Conservation (phyloP, 352 stramenopile genomes). For the Peronosclerospora sorghi region DNA sequence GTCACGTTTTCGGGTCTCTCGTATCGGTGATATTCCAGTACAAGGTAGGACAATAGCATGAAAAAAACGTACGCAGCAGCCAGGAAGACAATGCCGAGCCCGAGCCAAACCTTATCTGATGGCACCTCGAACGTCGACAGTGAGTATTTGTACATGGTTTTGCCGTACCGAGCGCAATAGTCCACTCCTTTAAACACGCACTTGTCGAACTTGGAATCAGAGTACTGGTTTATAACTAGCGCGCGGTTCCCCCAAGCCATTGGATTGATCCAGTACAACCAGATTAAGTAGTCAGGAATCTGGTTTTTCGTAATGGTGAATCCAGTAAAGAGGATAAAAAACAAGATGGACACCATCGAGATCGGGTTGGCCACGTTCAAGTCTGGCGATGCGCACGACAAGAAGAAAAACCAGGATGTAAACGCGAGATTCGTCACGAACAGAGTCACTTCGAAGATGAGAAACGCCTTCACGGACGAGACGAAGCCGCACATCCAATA, state of each 20-base stretch:
- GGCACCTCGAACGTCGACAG: constrained; percentile 9
- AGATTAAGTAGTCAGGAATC: constrained; percentile 20
- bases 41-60: constrained; percentile 14
- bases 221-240: constrained; percentile 18
- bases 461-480: constrained; percentile 7
- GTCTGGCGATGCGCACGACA: constrained; percentile 7
- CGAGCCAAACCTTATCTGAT: constrained; percentile 12
- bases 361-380: constrained; percentile 15
- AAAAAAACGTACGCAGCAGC: constrained; percentile 9
- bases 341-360: constrained; percentile 9
- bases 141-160: constrained; percentile 13
- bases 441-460: constrained; percentile 28
- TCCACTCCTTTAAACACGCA: constrained; percentile 10
- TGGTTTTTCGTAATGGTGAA: constrained; percentile 18
- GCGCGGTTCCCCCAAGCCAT: constrained; percentile 11
- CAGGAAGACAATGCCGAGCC: constrained; percentile 13
- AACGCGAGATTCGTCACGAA: constrained; percentile 25
- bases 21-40: constrained; percentile 9
- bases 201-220: constrained; percentile 6
- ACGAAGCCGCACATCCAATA: constrained; percentile 74
- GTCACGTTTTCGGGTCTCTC: constrained; percentile 14
- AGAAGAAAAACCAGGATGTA: constrained; percentile 13
- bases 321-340: constrained; percentile 14
- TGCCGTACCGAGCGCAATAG: constrained; percentile 8
- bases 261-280: constrained; percentile 19